Percentiles rank a stretch among this genome's conserved stretches.
These are phyloP conservation scores for Monosporozyma unispora DNA, from an alignment of 805 yeast genomes.

Conservation along the genomic window DNA sequence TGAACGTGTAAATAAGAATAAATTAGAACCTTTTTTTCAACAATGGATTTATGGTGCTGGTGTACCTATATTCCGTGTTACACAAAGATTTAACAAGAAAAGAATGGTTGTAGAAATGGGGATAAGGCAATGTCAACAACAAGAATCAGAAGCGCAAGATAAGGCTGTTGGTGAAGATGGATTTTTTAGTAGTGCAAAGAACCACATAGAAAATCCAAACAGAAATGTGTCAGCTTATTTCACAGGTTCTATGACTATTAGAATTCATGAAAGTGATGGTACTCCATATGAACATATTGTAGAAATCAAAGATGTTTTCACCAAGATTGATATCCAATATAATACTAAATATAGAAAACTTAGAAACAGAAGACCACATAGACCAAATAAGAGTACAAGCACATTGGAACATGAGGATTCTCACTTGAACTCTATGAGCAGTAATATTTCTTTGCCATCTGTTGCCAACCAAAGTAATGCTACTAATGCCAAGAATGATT, in stretches of 20 bases:
- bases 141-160: constrained; percentile 35
- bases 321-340: constrained; percentile 87
- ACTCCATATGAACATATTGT: constrained; percentile 98
- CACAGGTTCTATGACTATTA: constrained; percentile 90
- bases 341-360: constrained; percentile 85
- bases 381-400: constrained; percentile 19
- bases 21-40: constrained; percentile 72
- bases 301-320: constrained; percentile 73
- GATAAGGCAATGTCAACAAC: constrained; percentile 78
- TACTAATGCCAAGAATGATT: background rate
- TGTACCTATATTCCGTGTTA: constrained; percentile 77
- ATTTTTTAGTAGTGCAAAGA: constrained; percentile 23
- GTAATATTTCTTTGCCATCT: constrained; percentile 16
- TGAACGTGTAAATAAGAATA: constrained; percentile 85
- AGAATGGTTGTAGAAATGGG: constrained; percentile 92
- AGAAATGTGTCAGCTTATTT: constrained; percentile 37
- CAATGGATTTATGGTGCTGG: constrained; percentile 93
- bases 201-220: constrained; percentile 16
- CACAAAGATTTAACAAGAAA: constrained; percentile 89
- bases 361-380: constrained; percentile 44
- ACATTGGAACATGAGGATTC: constrained; percentile 32
- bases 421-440: constrained; percentile 13
- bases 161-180: constrained; percentile 22
- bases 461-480: background rate
- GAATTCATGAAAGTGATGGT: constrained; percentile 97